phyloP scores from a whole-genome alignment of 768 basidiomycete species.

The Trametes cinnabarina region DNA sequence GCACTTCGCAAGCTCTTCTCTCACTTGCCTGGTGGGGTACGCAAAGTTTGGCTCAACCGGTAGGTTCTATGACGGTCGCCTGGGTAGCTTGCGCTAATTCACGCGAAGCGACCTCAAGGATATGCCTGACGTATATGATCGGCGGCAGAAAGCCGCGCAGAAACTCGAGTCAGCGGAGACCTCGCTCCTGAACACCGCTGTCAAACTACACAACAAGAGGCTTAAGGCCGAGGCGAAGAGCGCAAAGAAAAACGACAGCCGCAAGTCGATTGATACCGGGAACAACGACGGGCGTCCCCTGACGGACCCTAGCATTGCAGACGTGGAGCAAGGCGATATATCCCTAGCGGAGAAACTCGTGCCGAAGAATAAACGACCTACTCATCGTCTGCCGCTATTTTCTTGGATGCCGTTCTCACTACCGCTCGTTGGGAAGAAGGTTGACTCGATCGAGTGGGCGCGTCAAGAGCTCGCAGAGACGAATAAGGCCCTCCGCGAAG shows the following conservation, averaged over 20 bases:
- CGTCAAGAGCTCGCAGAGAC: slow-evolving; percentile 64
- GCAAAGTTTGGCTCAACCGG: slow-evolving; percentile 91
- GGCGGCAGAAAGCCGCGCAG: slow-evolving; percentile 65
- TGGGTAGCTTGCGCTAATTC: not conserved
- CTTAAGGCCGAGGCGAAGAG: slow-evolving; percentile 45
- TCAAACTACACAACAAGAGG: slow-evolving; percentile 63
- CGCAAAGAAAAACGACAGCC: slow-evolving; percentile 21
- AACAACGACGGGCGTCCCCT: slow-evolving; percentile 28
- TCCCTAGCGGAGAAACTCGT: slow-evolving; percentile 47
- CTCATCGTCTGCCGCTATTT: slow-evolving; percentile 62
- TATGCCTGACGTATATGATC: slow-evolving; percentile 78
- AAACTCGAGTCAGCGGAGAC: slow-evolving; percentile 91
- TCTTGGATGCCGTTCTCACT: slow-evolving; percentile 52
- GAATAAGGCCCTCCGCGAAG: slow-evolving; percentile 22
- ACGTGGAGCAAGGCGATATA: slow-evolving; percentile 29
- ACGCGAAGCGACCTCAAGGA: slow-evolving; percentile 73
- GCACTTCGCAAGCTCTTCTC: slow-evolving; percentile 69
- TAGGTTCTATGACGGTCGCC: slow-evolving; percentile 27
- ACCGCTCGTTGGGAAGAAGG: slow-evolving; percentile 77
- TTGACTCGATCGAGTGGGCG: slow-evolving; percentile 92
- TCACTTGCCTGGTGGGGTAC: slow-evolving; percentile 88
- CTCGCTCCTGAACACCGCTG: slow-evolving; percentile 67
- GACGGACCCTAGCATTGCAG: slow-evolving; percentile 28
- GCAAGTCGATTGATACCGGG: slow-evolving; percentile 10
- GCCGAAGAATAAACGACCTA: slow-evolving; percentile 71